A percentile compares a stretch with the other conserved stretches of the same genome.
These are phyloP conservation scores for Arthrinium phaeospermum DNA, from an alignment of 2,329 filamentous ascomycete genomes.

Conservation along the genomic window DNA sequence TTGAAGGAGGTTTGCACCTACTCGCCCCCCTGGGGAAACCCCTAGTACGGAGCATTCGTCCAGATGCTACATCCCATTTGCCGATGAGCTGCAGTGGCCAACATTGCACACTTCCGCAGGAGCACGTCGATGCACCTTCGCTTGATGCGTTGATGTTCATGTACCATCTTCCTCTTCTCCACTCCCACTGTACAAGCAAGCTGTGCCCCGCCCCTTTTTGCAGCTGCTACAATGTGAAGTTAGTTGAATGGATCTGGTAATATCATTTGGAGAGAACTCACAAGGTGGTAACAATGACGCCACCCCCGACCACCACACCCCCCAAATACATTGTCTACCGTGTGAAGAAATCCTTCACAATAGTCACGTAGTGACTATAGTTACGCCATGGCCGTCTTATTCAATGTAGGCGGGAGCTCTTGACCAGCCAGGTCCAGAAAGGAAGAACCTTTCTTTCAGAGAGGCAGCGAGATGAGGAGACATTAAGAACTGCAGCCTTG, in stretches of 20 bases:
- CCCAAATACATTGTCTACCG: background rate
- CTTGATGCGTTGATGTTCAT: too few relatives aligned
- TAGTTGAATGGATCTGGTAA: background rate
- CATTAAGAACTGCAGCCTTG: conserved; percentile 69
- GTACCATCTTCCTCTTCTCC: too few relatives aligned
- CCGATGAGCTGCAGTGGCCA: too few relatives aligned
- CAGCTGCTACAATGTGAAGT: background rate
- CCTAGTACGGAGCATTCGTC: background rate
- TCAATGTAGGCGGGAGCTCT: too few relatives aligned
- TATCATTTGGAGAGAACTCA: background rate
- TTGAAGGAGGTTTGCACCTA: too few relatives aligned
- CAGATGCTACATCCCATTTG: background rate
- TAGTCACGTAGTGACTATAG: too few relatives aligned
- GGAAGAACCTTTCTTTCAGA: conserved; percentile 56
- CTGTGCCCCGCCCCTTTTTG: background rate
- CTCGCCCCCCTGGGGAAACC: too few relatives aligned
- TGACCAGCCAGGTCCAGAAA: too few relatives aligned
- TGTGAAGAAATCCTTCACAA: background rate
- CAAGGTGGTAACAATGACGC: conserved; percentile 4
- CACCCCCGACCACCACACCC: background rate
- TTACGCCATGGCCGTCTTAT: too few relatives aligned
- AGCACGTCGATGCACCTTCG: too few relatives aligned
- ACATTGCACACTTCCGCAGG: too few relatives aligned
- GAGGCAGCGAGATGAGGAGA: conserved; percentile 72
- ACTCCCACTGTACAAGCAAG: too few relatives aligned